Base-by-base conservation (phyloP, 2,329 filamentous ascomycete genomes). In the Aureobasidium sp. region DNA sequence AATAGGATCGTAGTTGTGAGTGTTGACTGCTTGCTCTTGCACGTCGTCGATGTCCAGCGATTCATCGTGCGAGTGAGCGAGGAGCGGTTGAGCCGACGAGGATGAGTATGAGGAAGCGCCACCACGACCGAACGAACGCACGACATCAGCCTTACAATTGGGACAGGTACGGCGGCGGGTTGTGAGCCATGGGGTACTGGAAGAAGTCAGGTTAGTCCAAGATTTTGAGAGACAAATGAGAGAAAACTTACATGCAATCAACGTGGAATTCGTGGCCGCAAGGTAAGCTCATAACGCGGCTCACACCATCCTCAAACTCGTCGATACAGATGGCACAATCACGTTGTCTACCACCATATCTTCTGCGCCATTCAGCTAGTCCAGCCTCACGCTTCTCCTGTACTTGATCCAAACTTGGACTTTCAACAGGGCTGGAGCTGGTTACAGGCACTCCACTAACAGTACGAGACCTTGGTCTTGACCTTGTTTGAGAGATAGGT, bases 261-360 rank as follows among this genome's bases (percentile, higher is more conserved):
- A 82, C 93, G 74, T 99, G 94, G 75, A 97, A 99, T 71, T 99
- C 94, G 73, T 99, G 94, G 39, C 94, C 94, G 75, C 94, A 99
- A 9, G 94, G 94, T 63, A 99, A 77, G 71, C 91, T 95, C 94
- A 99, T 99, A 42, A 99, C 93, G 69, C 86, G 85, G 73, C 91
- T 96, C 68, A 97, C 86, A 42, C 94, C 94, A 73, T 97, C 92
- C 29, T 96, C 81, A 70, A 97, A 99, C 72, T 99, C 94, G 71
- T 99, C 94, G 37, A 99, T 78, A 69, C 94, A 99, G 2, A 99
- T 93, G 13, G 97, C 93, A 71, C 94, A 99, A 74, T 99, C 94
- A 9, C 91, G 85, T 72, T 87, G 85, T 64, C 83, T 80, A 39
- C 84, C 82, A 27, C 82, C 82, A 67, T 87, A 88, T 51, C 81